Conservation (phyloP, 495 filamentous ascomycete genomes). For the Platismatia glauca region DNA sequence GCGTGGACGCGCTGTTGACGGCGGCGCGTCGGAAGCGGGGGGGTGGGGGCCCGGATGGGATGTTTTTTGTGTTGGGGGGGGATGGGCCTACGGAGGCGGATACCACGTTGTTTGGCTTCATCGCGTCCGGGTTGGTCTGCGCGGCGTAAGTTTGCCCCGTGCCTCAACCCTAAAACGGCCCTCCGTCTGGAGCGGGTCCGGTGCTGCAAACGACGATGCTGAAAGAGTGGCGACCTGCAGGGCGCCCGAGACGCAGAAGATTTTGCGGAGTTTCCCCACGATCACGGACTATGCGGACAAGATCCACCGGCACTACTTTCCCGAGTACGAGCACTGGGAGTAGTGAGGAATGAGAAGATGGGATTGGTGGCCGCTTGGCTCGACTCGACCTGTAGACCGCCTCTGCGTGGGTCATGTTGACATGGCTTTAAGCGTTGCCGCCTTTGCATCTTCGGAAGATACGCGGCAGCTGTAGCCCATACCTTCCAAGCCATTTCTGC, state of each 20-base stretch:
- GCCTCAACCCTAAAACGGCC: neutral
- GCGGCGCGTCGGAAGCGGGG: constrained; percentile 16
- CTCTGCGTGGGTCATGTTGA: too few relatives aligned
- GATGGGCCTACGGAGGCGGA: constrained; percentile 49
- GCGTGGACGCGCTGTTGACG: constrained; percentile 34
- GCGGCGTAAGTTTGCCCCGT: constrained; percentile 41
- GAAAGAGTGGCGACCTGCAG: constrained; percentile 25
- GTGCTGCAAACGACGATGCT: neutral
- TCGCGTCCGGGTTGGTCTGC: constrained; percentile 41
- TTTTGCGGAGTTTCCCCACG: constrained; percentile 38
- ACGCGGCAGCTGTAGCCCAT: neutral
- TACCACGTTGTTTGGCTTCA: constrained; percentile 47
- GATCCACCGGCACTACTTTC: constrained; percentile 51
- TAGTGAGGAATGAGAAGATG: neutral
- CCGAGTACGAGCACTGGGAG: constrained; percentile 39
- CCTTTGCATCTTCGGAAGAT: constrained; percentile 1
- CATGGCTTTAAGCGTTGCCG: neutral
- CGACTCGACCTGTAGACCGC: too few relatives aligned
- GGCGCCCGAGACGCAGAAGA: constrained; percentile 35
- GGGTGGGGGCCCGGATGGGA: constrained; percentile 20
- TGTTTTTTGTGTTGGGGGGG: constrained; percentile 52
- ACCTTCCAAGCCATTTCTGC: neutral
- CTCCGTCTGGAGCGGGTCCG: neutral
- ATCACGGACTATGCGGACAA: constrained; percentile 48
- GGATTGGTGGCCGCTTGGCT: too few relatives aligned